Evolutionary conservation across 176 grass and related monocot genomes (phyloP).

Genomic region (Oryza australiensis): DNA sequence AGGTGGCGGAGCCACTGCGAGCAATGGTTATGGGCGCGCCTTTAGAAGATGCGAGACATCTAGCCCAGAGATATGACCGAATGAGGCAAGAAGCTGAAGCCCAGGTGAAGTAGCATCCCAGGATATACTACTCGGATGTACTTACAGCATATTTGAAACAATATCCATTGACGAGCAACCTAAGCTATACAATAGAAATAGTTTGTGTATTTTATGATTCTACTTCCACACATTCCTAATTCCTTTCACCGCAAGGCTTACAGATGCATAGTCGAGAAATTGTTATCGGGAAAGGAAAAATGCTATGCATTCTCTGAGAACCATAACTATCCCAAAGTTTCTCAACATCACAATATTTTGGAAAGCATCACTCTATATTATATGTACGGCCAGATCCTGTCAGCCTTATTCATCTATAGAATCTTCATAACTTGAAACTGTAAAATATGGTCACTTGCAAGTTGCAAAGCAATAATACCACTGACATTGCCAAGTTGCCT

Average conservation of each 20-base stretch:
- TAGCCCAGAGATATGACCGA: conserved; percentile 93
- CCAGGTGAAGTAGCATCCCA: conserved; percentile 53
- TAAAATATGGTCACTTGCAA: neutral
- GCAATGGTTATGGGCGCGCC: conserved; percentile 96
- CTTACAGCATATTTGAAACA: neutral
- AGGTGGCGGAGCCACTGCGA: conserved; percentile 89
- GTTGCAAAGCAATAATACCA: neutral
- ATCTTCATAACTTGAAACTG: neutral
- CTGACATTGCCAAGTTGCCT: neutral
- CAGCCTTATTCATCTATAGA: conserved; percentile 14
- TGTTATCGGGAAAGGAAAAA: neutral
- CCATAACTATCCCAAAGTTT: neutral
- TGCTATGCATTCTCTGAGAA: neutral
- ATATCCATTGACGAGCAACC: neutral
- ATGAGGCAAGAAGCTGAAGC: conserved; percentile 93
- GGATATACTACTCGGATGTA: neutral
- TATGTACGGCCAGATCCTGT: neutral
- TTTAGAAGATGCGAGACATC: conserved; percentile 93
- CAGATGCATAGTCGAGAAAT: neutral
- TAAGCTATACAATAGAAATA: neutral
- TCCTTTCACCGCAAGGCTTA: neutral
- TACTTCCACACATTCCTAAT: neutral
- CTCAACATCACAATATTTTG: neutral
- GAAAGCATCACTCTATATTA: conserved; percentile 2
- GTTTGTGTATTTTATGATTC: neutral